These are phyloP conservation scores for Solanum tacnaense DNA, from an alignment of 257 asterid genomes.

Conservation along the genomic window DNA sequence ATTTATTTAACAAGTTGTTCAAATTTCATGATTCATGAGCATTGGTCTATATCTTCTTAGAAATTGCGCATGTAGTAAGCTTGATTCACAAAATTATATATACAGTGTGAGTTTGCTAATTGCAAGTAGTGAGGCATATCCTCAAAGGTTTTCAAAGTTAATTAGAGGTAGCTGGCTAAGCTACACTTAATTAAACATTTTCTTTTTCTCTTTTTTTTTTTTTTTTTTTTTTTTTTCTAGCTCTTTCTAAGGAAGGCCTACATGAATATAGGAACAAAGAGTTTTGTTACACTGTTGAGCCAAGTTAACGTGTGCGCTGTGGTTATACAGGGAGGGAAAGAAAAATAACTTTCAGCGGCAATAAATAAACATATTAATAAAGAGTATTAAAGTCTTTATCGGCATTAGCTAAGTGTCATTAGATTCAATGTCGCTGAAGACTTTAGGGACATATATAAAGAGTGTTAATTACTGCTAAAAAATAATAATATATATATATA, in stretches of 20 bases:
- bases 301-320: not conserved
- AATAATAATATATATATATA: too few relatives aligned
- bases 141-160: not conserved
- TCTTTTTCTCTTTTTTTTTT: not conserved
- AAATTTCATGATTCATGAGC: not conserved
- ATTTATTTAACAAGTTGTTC: not conserved
- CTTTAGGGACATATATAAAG: too few relatives aligned
- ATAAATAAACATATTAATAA: too few relatives aligned
- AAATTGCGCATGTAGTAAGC: not conserved
- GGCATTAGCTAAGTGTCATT: too few relatives aligned
- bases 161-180: not conserved
- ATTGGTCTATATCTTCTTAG: not conserved
- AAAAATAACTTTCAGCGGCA: accelerated
- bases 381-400: not conserved
- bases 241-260: not conserved
- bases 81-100: not conserved
- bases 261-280: not conserved
- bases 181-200: not conserved
- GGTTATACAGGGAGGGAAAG: accelerated
- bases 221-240: not conserved
- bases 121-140: not conserved
- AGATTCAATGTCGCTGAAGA: not conserved
- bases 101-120: not conserved
- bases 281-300: not conserved
- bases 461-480: too few relatives aligned